Evolutionary conservation across 495 filamentous ascomycete species (phyloP).

Genomic region (Penicillium alfredii): DNA sequence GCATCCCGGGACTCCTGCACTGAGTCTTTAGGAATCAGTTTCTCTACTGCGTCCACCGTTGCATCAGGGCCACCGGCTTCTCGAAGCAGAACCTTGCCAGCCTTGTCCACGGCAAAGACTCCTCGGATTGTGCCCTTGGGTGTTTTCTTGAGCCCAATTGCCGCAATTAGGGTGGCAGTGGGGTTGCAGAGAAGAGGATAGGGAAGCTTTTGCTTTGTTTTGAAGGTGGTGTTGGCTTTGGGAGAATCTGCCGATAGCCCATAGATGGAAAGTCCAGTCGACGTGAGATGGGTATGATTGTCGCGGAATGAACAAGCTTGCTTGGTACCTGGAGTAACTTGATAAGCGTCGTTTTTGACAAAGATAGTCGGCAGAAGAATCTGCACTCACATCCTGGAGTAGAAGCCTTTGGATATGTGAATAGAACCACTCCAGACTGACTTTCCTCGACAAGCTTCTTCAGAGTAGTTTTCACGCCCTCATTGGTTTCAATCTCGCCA

Average conservation of each 20-base stretch:
- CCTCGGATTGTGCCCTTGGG: conserved; percentile 75
- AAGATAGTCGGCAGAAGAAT: conserved; percentile 2
- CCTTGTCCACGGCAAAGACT: conserved; percentile 81
- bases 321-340: conserved; percentile 79
- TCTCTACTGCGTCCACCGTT: conserved; percentile 42
- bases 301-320: conserved; percentile 94
- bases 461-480: conserved; percentile 70
- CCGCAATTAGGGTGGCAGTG: conserved; percentile 59
- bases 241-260: conserved; percentile 82
- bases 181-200: conserved; percentile 87
- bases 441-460: conserved; percentile 73
- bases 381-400: conserved; percentile 83
- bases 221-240: conserved; percentile 87
- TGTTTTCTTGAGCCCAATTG: conserved; percentile 69
- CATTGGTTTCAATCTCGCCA: conserved; percentile 77
- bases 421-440: conserved; percentile 80
- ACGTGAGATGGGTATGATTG: conserved; percentile 65
- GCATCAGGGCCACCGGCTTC: conserved; percentile 43
- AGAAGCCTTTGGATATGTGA: conserved; percentile 93
- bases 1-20: conserved; percentile 9
- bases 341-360: too few relatives aligned
- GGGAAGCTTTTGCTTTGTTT: conserved; percentile 78
- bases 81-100: conserved; percentile 38
- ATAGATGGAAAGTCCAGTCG: conserved; percentile 77
- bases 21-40: conserved; percentile 20